Conservation (phyloP, 805 yeast genomes). For the Candida yuanshanica region DNA sequence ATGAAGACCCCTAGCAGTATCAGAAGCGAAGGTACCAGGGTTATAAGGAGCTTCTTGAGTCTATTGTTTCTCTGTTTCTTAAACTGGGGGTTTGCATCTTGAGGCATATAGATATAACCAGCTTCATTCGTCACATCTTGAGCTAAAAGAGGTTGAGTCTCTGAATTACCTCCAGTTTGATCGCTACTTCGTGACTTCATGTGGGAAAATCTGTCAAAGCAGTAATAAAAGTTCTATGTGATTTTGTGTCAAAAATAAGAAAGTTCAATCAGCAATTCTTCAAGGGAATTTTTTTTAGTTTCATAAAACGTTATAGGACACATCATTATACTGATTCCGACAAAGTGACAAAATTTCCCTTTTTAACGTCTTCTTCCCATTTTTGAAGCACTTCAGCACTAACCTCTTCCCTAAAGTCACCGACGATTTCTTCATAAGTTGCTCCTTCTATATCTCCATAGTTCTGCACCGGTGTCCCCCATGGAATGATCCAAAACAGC, state of each 20-base stretch:
- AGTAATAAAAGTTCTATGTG: too few relatives aligned
- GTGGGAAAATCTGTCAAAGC: too few relatives aligned
- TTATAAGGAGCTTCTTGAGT: neutral
- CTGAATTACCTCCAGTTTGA: neutral
- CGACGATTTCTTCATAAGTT: constrained; percentile 16
- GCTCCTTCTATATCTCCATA: constrained; percentile 2
- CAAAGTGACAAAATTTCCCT: constrained; percentile 21
- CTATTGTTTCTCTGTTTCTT: neutral
- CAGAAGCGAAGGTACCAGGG: neutral
- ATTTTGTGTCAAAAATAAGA: neutral
- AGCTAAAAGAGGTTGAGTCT: neutral
- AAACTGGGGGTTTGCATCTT: neutral
- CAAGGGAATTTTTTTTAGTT: too few relatives aligned
- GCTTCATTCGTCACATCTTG: neutral
- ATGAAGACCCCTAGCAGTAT: constrained; percentile 2
- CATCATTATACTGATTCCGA: neutral
- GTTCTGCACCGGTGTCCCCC: constrained; percentile 11
- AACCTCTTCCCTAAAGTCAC: constrained; percentile 24
- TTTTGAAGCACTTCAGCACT: constrained; percentile 19
- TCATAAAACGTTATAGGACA: too few relatives aligned
- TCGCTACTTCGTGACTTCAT: neutral
- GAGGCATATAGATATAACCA: neutral
- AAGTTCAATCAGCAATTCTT: neutral
- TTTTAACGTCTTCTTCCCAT: constrained; percentile 20
- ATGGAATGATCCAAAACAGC: constrained; percentile 27